Conservation (phyloP, 2,329 filamentous ascomycete genomes). For the Ophiostoma populinum region DNA sequence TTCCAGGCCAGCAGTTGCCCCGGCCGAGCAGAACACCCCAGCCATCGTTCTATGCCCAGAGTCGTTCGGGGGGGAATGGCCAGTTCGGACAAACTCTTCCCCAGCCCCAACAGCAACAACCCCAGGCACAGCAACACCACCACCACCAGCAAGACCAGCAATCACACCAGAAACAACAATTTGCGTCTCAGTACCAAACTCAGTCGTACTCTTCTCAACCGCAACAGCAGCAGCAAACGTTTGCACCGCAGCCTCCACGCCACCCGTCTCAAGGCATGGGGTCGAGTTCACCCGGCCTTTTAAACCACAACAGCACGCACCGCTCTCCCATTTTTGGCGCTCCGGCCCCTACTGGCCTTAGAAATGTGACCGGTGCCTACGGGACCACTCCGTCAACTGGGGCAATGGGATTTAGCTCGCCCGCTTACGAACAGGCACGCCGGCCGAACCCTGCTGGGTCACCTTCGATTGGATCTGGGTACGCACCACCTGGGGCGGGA, state of each 20-base stretch:
- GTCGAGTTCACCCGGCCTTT: constrained; percentile 8
- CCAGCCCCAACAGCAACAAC: constrained; percentile 7
- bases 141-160: constrained; percentile 8
- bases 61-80: not conserved
- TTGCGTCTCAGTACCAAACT: constrained; percentile 4
- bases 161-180: constrained; percentile 6
- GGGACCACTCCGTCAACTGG: not conserved
- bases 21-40: constrained; percentile 7
- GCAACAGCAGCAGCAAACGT: constrained; percentile 13
- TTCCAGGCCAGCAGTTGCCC: constrained; percentile 13
- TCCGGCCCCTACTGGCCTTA: not conserved
- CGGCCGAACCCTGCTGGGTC: constrained; percentile 8
- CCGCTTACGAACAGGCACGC: constrained; percentile 8
- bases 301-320: constrained; percentile 5
- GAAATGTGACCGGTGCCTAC: constrained; percentile 3
- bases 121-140: constrained; percentile 10
- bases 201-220: constrained; percentile 12
- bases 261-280: constrained; percentile 12
- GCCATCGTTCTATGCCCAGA: constrained; percentile 6
- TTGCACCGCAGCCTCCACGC: constrained; percentile 9
- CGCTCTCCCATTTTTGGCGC: constrained; percentile 10
- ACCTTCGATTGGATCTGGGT: constrained; percentile 9
- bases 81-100: constrained; percentile 8
- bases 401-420: constrained; percentile 8
- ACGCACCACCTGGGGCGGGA: constrained; percentile 2